Evolutionary conservation across 2,329 filamentous ascomycete genomes (phyloP), one percentile per base, ranked within the genome.

Genomic region (Escovopsis sp.): DNA sequence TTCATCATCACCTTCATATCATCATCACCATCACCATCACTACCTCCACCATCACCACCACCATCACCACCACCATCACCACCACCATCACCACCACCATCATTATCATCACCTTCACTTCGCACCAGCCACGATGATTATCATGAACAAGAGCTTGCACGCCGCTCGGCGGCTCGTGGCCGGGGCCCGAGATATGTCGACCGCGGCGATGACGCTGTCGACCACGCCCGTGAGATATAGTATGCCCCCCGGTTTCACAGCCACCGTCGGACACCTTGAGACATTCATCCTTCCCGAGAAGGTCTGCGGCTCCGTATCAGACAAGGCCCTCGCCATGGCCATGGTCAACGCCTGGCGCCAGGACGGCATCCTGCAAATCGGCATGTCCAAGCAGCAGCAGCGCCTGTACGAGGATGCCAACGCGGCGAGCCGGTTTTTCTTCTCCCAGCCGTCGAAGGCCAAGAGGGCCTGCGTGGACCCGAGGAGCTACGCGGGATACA

Each of bases 321-420:
- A 66, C 40, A 40, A 41, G 27, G 48, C 49, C 4, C 48, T 66
- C 36, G 63, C 59, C 4, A 49, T 52, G 27, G 53, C 54, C 28
- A 52, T 67, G 29, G 47, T 67, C 18, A 41, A 51, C 1, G 56
- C 62, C 3, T 65, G 61, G 59, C 56, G 55, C 11, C 48, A 49
- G 1, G 61, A 66, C 31, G 62, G 63, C 27, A 66, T 67, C 40
- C 50, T 67, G 27, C 61, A 67, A 43, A 53, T 66, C n/a, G 44
- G 49, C 37, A 62, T 63, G 55, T 47, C 45, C 17, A 38, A 44
- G 18, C 15, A 39, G n/a, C 56, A 65, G 36, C 50, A 52, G 33
- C 40, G 33, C 6, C 43, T 58, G 8, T 61, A 59, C 39, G 39
- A 53, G 10, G 45, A 49, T 7, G 62, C 63, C 21, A 52, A 55